Percentiles rank a stretch among this genome's conserved stretches.
Conservation (phyloP, 1,284 basidiomycete species). For the Pholiota adiposa region DNA sequence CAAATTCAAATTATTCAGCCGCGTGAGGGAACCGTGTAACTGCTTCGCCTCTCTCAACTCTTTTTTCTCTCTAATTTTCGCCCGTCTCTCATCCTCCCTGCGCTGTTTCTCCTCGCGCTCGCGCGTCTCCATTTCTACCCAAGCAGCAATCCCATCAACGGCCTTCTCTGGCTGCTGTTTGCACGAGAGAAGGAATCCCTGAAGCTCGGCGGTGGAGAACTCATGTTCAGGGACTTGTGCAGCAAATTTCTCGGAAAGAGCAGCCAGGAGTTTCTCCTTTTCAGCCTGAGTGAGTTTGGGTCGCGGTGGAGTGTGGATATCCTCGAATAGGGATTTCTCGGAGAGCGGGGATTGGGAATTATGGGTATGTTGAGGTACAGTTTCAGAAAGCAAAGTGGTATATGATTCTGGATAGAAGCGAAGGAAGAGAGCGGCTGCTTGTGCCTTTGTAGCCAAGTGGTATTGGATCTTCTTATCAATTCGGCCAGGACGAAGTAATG, state of each 20-base stretch:
- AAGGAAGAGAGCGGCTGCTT: conserved; percentile 53
- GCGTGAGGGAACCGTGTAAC: conserved; percentile 26
- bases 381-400: conserved; percentile 14
- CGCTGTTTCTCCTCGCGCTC: conserved; percentile 35
- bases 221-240: conserved; percentile 46
- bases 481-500: conserved; percentile 54
- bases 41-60: conserved; percentile 28
- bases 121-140: conserved; percentile 43
- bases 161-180: conserved; percentile 52
- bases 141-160: conserved; percentile 37
- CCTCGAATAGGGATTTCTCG: background rate
- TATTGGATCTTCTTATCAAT: conserved; percentile 57
- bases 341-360: background rate
- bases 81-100: conserved; percentile 32
- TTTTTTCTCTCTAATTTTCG: conserved; percentile 31
- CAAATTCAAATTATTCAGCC: conserved; percentile 12
- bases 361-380: background rate
- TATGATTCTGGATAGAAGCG: conserved; percentile 50
- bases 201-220: conserved; percentile 62
- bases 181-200: conserved; percentile 56
- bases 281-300: conserved; percentile 11
- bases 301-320: no score
- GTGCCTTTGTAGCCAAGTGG: conserved; percentile 46
- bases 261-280: conserved; percentile 20
- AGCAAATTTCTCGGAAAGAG: conserved; percentile 48